Conservation (phyloP, 495 filamentous ascomycete genomes). For the Aspergillus diversus region DNA sequence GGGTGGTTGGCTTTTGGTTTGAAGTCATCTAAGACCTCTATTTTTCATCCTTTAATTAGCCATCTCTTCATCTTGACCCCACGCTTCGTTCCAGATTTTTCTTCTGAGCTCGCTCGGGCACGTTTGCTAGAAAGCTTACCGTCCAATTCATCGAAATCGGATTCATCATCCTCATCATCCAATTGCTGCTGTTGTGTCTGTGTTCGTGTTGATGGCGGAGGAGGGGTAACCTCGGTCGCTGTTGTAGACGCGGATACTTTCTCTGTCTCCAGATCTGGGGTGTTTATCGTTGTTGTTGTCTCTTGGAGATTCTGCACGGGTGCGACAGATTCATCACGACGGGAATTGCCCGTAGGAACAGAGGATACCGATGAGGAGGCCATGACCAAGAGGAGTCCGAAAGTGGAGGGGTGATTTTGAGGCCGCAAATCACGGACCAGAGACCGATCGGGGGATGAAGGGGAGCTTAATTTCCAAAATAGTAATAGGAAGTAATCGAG, state of each 20-base stretch:
- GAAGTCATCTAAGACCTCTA: slow-evolving; percentile 93
- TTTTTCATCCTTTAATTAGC: neutral
- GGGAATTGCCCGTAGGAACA: slow-evolving; percentile 8
- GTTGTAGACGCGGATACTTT: slow-evolving; percentile 15
- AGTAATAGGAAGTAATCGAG: no score
- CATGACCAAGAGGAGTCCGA: slow-evolving; percentile 17
- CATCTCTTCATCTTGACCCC: neutral
- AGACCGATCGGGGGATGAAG: neutral
- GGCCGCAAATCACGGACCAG: slow-evolving; percentile 6
- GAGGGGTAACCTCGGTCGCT: neutral
- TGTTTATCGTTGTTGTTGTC: slow-evolving; percentile 12
- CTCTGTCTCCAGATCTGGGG: neutral
- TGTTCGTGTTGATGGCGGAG: slow-evolving; percentile 6
- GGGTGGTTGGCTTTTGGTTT: slow-evolving; percentile 45
- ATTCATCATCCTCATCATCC: slow-evolving; percentile 46
- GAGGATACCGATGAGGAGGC: slow-evolving; percentile 22
- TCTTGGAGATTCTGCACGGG: slow-evolving; percentile 5
- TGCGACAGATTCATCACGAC: slow-evolving; percentile 1
- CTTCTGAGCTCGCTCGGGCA: neutral
- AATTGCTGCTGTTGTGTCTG: slow-evolving; percentile 7
- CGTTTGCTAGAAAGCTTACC: slow-evolving; percentile 51
- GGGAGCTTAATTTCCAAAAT: neutral
- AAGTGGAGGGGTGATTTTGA: neutral
- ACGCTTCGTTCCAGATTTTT: neutral
- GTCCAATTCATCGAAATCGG: slow-evolving; percentile 88